Evolutionary conservation across 2,329 filamentous ascomycete genomes (phyloP).

Genomic region (Ophiostoma perfectum): DNA sequence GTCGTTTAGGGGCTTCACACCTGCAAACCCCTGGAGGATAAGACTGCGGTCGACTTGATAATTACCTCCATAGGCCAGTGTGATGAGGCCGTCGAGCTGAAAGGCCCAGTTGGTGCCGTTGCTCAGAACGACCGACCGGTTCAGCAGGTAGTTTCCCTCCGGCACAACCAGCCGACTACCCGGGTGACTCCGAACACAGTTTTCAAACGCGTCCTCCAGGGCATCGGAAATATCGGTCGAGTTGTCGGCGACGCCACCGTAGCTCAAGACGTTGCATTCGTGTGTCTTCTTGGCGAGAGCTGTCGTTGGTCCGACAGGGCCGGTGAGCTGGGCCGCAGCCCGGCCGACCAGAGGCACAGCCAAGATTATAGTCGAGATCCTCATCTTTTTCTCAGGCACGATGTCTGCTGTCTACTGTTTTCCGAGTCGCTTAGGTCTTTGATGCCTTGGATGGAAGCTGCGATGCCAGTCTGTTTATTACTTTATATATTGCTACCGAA

Average conservation of each 20-base stretch:
- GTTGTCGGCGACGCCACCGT: constrained; percentile 4
- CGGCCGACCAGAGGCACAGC: not conserved
- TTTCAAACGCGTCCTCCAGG: not conserved
- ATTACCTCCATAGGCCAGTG: constrained; percentile 31
- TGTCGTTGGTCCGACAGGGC: constrained; percentile 7
- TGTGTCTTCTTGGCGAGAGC: not conserved
- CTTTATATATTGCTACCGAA: too few relatives aligned
- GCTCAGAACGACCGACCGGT: constrained; percentile 27
- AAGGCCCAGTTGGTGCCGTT: constrained; percentile 30
- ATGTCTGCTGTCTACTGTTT: not conserved
- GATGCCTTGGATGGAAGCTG: too few relatives aligned
- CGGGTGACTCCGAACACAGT: not conserved
- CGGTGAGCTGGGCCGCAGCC: not conserved
- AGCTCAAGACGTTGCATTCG: not conserved
- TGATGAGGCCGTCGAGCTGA: constrained; percentile 33
- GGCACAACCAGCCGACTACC: constrained; percentile 1
- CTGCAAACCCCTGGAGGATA: constrained; percentile 32
- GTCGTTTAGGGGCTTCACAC: constrained; percentile 29
- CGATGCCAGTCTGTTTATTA: too few relatives aligned
- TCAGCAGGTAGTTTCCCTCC: constrained; percentile 21
- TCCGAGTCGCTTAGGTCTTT: too few relatives aligned
- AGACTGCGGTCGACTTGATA: constrained; percentile 31
- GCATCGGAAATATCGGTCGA: not conserved
- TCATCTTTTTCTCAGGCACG: not conserved
- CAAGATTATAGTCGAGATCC: not conserved